Evolutionary conservation across 177 flowering plant species (phyloP), one percentile per base, ranked within the genome.

Genomic region (Telopea speciosissima): DNA sequence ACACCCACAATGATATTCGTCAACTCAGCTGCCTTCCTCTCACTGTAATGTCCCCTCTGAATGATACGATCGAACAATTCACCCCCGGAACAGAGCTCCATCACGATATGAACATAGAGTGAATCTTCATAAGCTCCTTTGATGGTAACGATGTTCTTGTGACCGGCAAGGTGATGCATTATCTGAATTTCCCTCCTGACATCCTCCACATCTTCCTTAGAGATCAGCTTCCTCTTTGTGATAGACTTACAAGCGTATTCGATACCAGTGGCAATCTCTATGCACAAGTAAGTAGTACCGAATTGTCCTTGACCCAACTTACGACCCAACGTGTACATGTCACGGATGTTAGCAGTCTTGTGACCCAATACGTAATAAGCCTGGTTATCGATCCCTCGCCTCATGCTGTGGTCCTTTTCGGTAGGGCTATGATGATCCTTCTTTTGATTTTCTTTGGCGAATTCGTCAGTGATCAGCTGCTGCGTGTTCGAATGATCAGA

Each of bases 111-210:
- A 22, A 95, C 98, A 79, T 85, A 93, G 60, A 89, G 65, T 1
- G 90, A 70, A 79, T 95, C 99, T 82, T 95, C 99, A 73, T 86
- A 95, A 3, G 99, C 98, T 62, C 99, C 99, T 76, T 95, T 93
- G 25, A 95, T 95, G 0, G 86, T 86, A 71, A 95, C 99, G 66
- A 95, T 90, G 67, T 93, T 85, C 77, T 85, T 90, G 73, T 95
- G 99, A 74, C 99, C 99, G 0, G 97, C 89, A 76, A 95, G 84
- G 80, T 95, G 99, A 80, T 95, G 99, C 99, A 95, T 95, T 81
- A 95, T 95, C 88, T 95, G 98, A 83, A 95, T 95, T 79, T 95
- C 99, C 83, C 98, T 88, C 77, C 97, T 79, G 31, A 95, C 98
- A 82, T 95, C 99, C 70, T 95, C 99, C 40, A 95, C 91, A 73